phyloP scores from a whole-genome alignment of 2,329 filamentous ascomycete species.

The Pseudogymnoascus destructans region DNA sequence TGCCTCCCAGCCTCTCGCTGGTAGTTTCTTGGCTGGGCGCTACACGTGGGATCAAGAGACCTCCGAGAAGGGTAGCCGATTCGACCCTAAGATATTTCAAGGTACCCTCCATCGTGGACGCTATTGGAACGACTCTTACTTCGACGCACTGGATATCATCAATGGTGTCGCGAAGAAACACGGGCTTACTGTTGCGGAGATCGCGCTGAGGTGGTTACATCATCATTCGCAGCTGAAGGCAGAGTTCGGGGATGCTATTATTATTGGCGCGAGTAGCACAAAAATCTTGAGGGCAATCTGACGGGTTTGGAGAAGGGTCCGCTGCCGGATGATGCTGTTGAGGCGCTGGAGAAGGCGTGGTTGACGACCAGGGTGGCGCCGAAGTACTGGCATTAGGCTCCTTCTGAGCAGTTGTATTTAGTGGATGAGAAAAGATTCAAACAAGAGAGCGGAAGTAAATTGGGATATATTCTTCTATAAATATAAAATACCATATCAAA shows the following conservation, averaged over 20 bases:
- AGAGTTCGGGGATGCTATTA: constrained; percentile 42
- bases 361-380: constrained; percentile 62
- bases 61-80: constrained; percentile 15
- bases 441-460: not conserved
- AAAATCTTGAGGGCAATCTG: constrained; percentile 44
- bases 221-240: constrained; percentile 53
- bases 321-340: not conserved
- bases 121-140: constrained; percentile 50
- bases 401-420: not conserved
- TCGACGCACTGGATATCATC: constrained; percentile 53
- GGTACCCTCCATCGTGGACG: constrained; percentile 39
- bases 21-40: constrained; percentile 28
- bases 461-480: not conserved
- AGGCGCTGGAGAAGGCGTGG: constrained; percentile 34
- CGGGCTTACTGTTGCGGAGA: constrained; percentile 56
- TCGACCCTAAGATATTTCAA: constrained; percentile 32
- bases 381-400: constrained; percentile 34
- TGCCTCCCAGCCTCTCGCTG: constrained; percentile 46
- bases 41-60: constrained; percentile 26
- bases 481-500: not conserved
- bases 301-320: not conserved
- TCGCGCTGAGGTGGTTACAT: constrained; percentile 57
- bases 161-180: constrained; percentile 56
- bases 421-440: constrained; percentile 7
- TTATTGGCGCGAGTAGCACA: constrained; percentile 45